A percentile compares a stretch with the other conserved stretches of the same genome.
These are phyloP conservation scores for Cicer arietinum DNA, from an alignment of 306 rosid species.

Conservation along the genomic window DNA sequence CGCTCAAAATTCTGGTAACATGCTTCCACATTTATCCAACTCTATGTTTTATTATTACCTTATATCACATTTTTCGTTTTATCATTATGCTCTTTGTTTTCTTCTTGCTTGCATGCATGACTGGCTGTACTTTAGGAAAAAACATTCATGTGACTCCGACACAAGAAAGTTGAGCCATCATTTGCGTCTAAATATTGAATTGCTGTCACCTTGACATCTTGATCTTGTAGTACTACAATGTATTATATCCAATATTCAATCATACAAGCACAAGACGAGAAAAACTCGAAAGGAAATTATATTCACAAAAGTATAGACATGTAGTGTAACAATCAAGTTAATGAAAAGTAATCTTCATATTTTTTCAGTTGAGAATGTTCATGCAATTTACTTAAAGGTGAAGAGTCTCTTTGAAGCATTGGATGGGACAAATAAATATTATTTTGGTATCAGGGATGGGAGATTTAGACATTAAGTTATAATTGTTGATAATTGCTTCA, in stretches of 20 bases:
- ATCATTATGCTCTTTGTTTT: constrained; percentile 18
- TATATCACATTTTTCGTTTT: constrained; percentile 10
- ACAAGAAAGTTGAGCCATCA: constrained; percentile 5
- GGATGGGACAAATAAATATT: not conserved
- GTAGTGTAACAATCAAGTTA: constrained; percentile 2
- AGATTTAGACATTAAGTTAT: not conserved
- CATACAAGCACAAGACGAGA: not conserved
- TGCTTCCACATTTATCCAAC: constrained; percentile 15
- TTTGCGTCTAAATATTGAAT: constrained; percentile 2
- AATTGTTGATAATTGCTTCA: constrained; percentile 22
- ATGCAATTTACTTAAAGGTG: not conserved
- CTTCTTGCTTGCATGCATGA: constrained; percentile 30
- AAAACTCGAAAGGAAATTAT: not conserved
- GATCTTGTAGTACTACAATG: constrained; percentile 20
- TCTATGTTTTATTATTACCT: constrained; percentile 3
- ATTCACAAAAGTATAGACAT: not conserved
- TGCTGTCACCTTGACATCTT: not conserved
- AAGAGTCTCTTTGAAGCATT: constrained; percentile 19
- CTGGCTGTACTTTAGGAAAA: not conserved
- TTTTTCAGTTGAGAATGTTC: not conserved
- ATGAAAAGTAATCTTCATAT: not conserved
- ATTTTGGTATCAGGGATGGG: not conserved
- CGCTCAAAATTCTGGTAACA: constrained; percentile 70
- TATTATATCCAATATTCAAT: constrained; percentile 17
- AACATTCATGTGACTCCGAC: not conserved